Percentiles rank a stretch among this genome's conserved stretches.
These are phyloP conservation scores for Aspergillus bertholletiae DNA, from an alignment of 495 filamentous ascomycete species.

Conservation along the genomic window DNA sequence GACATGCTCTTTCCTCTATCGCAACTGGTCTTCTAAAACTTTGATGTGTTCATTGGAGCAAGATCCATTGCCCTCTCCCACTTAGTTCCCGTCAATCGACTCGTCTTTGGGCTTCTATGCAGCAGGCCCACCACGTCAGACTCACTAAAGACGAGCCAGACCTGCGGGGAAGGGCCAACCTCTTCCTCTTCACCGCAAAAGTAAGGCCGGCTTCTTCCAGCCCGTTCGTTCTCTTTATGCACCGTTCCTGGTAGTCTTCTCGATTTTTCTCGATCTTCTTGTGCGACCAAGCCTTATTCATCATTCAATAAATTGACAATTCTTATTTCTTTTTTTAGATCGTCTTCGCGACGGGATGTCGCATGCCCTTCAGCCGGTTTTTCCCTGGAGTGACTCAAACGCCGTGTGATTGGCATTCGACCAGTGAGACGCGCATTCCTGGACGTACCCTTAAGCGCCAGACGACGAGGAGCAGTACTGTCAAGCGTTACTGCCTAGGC, in stretches of 20 bases:
- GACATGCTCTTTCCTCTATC: neutral
- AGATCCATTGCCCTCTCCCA: neutral
- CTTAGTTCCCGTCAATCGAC: neutral
- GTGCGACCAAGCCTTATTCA: neutral
- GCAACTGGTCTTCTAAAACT: neutral
- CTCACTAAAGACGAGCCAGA: neutral
- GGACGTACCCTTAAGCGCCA: slow-evolving; percentile 33
- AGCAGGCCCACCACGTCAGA: slow-evolving; percentile 17
- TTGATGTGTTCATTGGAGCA: too few relatives aligned
- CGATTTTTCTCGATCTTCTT: neutral
- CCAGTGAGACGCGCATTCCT: slow-evolving; percentile 22
- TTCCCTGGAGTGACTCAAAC: slow-evolving; percentile 23
- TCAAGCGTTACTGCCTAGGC: too few relatives aligned
- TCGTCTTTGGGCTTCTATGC: slow-evolving; percentile 22
- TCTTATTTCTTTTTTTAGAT: slow-evolving; percentile 1
- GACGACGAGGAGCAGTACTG: too few relatives aligned
- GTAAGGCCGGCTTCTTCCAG: neutral
- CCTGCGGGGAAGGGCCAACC: neutral
- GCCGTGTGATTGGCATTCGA: slow-evolving; percentile 15
- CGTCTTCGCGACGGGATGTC: slow-evolving; percentile 21
- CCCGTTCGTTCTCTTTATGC: slow-evolving; percentile 10
- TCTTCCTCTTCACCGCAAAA: slow-evolving; percentile 23
- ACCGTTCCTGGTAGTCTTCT: slow-evolving; percentile 15
- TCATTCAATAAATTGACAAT: slow-evolving; percentile 1
- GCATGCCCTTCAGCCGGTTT: slow-evolving; percentile 19